These are phyloP conservation scores for Omphalotus olearius DNA, from an alignment of 1,284 basidiomycete species.

Conservation along the genomic window DNA sequence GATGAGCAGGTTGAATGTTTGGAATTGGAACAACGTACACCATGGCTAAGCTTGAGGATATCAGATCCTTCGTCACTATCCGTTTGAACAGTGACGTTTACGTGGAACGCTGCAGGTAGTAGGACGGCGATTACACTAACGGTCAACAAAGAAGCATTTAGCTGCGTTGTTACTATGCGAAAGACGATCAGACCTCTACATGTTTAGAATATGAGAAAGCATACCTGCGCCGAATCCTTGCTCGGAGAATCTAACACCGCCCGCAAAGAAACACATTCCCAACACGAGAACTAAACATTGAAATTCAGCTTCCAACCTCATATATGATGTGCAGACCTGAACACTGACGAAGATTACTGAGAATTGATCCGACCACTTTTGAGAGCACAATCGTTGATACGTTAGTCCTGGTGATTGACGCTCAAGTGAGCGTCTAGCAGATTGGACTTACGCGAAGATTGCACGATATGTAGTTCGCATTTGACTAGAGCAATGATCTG, in stretches of 20 bases:
- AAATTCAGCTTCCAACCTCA: slow-evolving; percentile 17
- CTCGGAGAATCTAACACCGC: slow-evolving; percentile 64
- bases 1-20: slow-evolving; percentile 3
- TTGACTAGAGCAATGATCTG: slow-evolving; percentile 80
- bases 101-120: slow-evolving; percentile 67
- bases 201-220: slow-evolving; percentile 17
- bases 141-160: slow-evolving; percentile 78
- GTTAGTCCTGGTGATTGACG: not conserved
- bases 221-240: slow-evolving; percentile 69
- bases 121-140: slow-evolving; percentile 79
- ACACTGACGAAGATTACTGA: slow-evolving; percentile 70
- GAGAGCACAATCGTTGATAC: slow-evolving; percentile 16
- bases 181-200: slow-evolving; percentile 9
- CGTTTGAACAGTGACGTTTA: slow-evolving; percentile 28
- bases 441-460: slow-evolving; percentile 64
- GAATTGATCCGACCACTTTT: slow-evolving; percentile 75
- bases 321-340: not conserved
- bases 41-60: slow-evolving; percentile 75
- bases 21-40: slow-evolving; percentile 44
- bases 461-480: slow-evolving; percentile 80
- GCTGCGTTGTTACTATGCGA: slow-evolving; percentile 62
- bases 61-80: slow-evolving; percentile 33
- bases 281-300: slow-evolving; percentile 62
- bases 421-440: not conserved
- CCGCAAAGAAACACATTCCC: slow-evolving; percentile 78